phyloP scores from a whole-genome alignment of 139 green algal genomes.

The Penium margaritaceum region DNA sequence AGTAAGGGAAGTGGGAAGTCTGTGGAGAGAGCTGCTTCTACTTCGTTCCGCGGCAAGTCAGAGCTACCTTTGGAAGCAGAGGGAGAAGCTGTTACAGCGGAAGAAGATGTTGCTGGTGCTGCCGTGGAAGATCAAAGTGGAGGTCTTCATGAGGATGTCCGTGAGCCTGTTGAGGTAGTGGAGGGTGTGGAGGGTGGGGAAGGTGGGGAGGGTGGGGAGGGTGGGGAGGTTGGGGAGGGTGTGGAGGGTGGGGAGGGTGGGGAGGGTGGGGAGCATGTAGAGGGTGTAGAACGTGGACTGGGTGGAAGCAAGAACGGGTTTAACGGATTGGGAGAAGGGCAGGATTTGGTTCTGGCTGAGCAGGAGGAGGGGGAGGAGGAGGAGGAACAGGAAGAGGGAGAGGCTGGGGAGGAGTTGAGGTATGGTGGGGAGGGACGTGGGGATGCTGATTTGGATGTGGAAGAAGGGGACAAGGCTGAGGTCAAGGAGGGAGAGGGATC shows the following conservation, averaged over 20 bases:
- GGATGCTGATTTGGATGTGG: background rate
- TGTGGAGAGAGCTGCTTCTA: background rate
- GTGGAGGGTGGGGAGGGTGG: background rate
- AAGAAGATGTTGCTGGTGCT: background rate
- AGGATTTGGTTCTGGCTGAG: background rate
- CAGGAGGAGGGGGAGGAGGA: background rate
- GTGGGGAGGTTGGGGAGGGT: background rate
- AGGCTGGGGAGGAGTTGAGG: background rate
- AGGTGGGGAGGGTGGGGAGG: background rate
- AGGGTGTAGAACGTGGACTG: background rate
- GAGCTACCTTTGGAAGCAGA: background rate
- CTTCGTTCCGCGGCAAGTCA: background rate
- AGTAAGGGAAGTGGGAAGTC: background rate
- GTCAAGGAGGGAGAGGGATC: background rate
- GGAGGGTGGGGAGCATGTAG: background rate
- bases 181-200: background rate
- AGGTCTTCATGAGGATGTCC: no score
- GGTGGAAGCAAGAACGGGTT: no score
- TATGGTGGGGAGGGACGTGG: background rate
- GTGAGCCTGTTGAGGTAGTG: no score
- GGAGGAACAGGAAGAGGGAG: background rate
- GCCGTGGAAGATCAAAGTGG: background rate
- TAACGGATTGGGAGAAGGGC: background rate
- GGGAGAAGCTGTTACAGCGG: background rate
- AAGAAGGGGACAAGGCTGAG: background rate